A percentile compares a stretch with the other conserved stretches of the same genome.
Conservation (phyloP, 2,329 filamentous ascomycete genomes). For the Periglandula ipomoeae region DNA sequence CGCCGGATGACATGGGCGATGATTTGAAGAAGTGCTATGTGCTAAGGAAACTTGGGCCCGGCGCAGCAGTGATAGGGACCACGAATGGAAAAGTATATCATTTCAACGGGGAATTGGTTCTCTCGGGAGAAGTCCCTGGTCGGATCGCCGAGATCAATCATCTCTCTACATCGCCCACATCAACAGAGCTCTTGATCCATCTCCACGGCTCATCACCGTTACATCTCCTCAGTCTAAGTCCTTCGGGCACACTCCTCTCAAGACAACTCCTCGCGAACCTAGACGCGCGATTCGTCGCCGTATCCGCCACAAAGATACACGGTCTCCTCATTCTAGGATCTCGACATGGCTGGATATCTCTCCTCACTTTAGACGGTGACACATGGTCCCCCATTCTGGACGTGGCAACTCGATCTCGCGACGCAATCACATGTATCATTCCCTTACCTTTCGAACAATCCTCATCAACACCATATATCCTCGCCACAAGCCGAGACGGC, state of each 20-base stretch:
- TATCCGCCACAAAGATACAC: slow-evolving; percentile 33
- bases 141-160: slow-evolving; percentile 44
- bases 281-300: slow-evolving; percentile 40
- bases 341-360: slow-evolving; percentile 38
- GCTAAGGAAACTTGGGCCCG: slow-evolving; percentile 29
- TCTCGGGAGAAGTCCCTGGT: slow-evolving; percentile 30
- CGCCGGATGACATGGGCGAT: slow-evolving; percentile 21
- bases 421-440: slow-evolving; percentile 62
- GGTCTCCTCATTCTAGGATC: slow-evolving; percentile 44
- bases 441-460: slow-evolving; percentile 27
- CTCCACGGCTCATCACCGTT: slow-evolving; percentile 36
- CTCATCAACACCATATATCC: slow-evolving; percentile 32
- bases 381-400: slow-evolving; percentile 21
- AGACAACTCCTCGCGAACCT: slow-evolving; percentile 26
- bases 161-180: slow-evolving; percentile 17
- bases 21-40: slow-evolving; percentile 40
- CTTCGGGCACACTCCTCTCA: slow-evolving; percentile 18
- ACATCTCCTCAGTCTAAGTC: slow-evolving; percentile 31
- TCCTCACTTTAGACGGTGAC: slow-evolving; percentile 18
- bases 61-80: slow-evolving; percentile 38
- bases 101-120: slow-evolving; percentile 24
- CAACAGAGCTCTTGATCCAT: slow-evolving; percentile 32
- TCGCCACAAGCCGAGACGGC: slow-evolving; percentile 71
- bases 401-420: slow-evolving; percentile 33
- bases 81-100: slow-evolving; percentile 38